Percentiles rank a stretch among this genome's conserved stretches.
Evolutionary conservation across 2,329 filamentous ascomycete species (phyloP).

Genomic region (Fusarium cyanostomum): DNA sequence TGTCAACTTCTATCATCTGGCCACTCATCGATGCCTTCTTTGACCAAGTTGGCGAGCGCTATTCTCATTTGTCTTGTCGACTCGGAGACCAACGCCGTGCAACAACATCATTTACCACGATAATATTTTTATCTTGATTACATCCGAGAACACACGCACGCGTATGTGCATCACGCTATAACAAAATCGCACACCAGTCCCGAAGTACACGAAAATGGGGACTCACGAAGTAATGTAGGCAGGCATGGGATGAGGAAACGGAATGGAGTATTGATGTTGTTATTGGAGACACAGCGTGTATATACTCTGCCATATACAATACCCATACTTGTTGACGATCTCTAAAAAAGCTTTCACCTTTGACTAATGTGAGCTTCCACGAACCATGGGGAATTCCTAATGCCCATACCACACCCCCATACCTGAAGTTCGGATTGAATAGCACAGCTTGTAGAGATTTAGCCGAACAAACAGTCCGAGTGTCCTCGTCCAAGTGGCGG

Average conservation of each 20-base stretch:
- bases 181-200: constrained; percentile 15
- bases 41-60: background rate
- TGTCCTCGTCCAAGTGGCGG: constrained; percentile 5
- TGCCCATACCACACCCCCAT: too few species aligned
- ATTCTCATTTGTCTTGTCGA: background rate
- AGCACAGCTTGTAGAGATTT: too few species aligned
- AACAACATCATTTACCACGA: constrained; percentile 14
- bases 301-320: constrained; percentile 35
- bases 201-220: constrained; percentile 28
- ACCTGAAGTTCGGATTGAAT: too few species aligned
- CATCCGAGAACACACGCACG: constrained; percentile 9
- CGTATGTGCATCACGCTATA: constrained; percentile 13
- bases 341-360: background rate
- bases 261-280: constrained; percentile 17
- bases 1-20: background rate
- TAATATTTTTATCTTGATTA: constrained; percentile 7
- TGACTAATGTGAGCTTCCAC: background rate
- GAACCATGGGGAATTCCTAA: background rate
- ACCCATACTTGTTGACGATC: constrained; percentile 35
- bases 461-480: background rate
- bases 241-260: constrained; percentile 6
- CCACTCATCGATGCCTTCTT: background rate
- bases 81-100: background rate
- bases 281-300: constrained; percentile 16
- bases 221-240: constrained; percentile 35